Evolutionary conservation across 331 rosid species (phyloP), one percentile per base, ranked within the genome.

Genomic region (Cydonia oblonga): DNA sequence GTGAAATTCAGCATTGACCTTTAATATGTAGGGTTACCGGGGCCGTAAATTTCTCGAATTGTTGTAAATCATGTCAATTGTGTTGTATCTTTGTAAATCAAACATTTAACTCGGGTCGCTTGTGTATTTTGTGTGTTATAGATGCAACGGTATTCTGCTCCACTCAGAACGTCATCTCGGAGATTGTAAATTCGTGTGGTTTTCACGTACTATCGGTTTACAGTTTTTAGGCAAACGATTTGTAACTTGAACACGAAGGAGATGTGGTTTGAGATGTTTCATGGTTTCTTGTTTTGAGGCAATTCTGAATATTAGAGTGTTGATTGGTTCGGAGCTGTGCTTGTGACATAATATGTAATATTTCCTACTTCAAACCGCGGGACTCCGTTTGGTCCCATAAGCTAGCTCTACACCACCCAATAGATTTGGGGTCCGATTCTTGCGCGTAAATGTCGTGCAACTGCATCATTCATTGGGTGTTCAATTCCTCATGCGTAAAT

Each of bases 1-100:
- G 42, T 35, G 42, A 35, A 35, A 35, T 35, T 35, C 40, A 26
- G 19, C 26, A 6, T 68, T 5, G 64, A 69, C n/a, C 64, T 24
- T 77, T 14, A 26, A 18, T 33, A 20, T 70, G 76, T 70, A 62
- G 40, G 64, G 64, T 62, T 61, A 69, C 1, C 12, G n/a, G 72
- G 42, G 42, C 42, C 42, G 9, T 35, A 35, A 22, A 20, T 53
- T 68, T 46, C 64, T 32, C n/a, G 22, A 28, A 40, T 67, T 73
- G 72, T 79, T 68, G 68, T 68, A 53, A 40, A 75, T 14, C 57
- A 66, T 65, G 70, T 40, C 74, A 20, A 8, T 30, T 63, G 64
- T 35, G 49, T 52, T 69, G 75, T 76, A 6, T 16, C 12, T 6
- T 40, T 2, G 15, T 25, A 57, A 23, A 22, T 25, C 64, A 46